Conservation (phyloP, 2,329 filamentous ascomycete genomes). For the Hypoxylon sp. region DNA sequence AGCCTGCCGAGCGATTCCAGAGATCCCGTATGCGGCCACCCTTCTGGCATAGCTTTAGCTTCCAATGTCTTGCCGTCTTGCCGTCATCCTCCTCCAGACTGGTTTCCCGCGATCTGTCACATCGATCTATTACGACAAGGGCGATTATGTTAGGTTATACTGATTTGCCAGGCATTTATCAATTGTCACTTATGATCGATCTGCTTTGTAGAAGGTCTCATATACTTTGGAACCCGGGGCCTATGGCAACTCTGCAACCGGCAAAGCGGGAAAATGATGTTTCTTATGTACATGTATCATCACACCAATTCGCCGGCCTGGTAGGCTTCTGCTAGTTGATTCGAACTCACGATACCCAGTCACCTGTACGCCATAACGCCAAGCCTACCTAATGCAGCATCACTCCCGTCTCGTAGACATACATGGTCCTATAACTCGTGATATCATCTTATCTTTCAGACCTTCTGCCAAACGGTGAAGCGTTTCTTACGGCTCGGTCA, state of each 20-base stretch:
- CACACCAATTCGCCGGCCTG: not conserved
- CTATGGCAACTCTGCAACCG: not conserved
- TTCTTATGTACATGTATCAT: conserved; percentile 11
- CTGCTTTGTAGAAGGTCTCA: no score
- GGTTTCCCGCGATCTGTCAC: not conserved
- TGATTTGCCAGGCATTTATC: no score
- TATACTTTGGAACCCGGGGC: not conserved
- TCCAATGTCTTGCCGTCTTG: not conserved
- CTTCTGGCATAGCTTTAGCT: not conserved
- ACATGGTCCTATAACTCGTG: conserved; percentile 5
- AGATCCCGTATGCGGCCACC: not conserved
- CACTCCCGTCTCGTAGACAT: not conserved
- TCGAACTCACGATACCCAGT: not conserved
- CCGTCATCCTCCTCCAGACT: not conserved
- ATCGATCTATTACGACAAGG: not conserved
- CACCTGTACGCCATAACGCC: conserved; percentile 30
- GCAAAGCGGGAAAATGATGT: not conserved
- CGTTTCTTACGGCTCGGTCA: conserved; percentile 47
- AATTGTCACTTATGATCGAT: not conserved
- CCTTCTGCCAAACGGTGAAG: not conserved
- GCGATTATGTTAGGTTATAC: not conserved
- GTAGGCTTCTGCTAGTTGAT: not conserved
- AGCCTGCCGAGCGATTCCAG: conserved; percentile 14
- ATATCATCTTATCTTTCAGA: not conserved
- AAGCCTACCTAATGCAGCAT: conserved; percentile 17